Evolutionary conservation across 2,329 filamentous ascomycete species (phyloP), one percentile per base, ranked within the genome.

Genomic region (Magnaporthiopsis rhizophila): DNA sequence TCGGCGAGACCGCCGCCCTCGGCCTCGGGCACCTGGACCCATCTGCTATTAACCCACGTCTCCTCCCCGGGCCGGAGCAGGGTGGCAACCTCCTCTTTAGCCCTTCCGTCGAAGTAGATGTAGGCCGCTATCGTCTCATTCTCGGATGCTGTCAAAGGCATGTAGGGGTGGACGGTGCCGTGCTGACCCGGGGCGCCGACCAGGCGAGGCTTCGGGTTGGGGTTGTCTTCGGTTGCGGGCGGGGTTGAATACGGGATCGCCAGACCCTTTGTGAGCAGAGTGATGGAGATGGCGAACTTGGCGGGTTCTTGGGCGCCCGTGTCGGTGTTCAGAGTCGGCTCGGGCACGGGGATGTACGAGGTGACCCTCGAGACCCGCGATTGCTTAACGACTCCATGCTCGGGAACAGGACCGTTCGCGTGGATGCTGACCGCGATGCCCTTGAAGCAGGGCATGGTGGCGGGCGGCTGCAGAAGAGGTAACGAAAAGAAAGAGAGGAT

Each of bases 351-450:
- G 71, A 99, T 98, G 80, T 97, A 99, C 72, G 91, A 92, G 74
- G 92, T 97, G 79, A 99, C 97, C 73, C 95, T 90, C 67, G 91
- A 93, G 68, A 92, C 85, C 71, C 92, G 89, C 65, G 91, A 92
- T 78, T 97, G 92, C 75, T 92, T 95, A 80, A 98, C 94, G 71
- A 98, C 90, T 72, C 93, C 94, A 80, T 96, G 89, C 79, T 99
- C 95, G 67, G 92, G 83, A 69, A 99, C 86, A 69, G 95, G 93
- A 70, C 83, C 84, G 74, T 88, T 88, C 65, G 86, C 85, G 80
- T 99, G 95, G 76, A 98, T 96, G 84, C 91, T 96, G 75, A 98
- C 94, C 72, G 95, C 94, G 79, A 99, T 92, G 79, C 95, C 95
- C 83, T 98, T 96, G 82, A 98, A 99, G 86, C 93, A 98, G 81